These are phyloP conservation scores for Sophora flavescens DNA, from an alignment of 306 rosid genomes.

Conservation along the genomic window DNA sequence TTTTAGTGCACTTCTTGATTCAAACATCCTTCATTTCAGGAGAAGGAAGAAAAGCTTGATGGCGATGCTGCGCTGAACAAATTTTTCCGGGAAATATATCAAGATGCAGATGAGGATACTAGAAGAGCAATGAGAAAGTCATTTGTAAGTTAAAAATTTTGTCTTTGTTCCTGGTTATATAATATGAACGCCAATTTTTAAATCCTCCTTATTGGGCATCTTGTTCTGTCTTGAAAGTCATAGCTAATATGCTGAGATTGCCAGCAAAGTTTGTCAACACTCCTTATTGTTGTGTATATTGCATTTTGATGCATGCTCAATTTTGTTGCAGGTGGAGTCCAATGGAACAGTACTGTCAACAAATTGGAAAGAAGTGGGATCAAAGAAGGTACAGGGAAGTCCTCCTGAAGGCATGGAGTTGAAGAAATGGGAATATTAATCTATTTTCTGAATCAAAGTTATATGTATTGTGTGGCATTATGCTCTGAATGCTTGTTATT, in stretches of 20 bases:
- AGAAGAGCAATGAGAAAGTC: slow-evolving; percentile 94
- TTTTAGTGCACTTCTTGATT: slow-evolving; percentile 15
- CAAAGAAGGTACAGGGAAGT: slow-evolving; percentile 93
- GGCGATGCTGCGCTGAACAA: slow-evolving; percentile 97
- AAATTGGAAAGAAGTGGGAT: slow-evolving; percentile 97
- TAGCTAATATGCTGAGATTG: neutral
- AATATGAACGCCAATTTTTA: neutral
- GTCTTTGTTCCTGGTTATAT: neutral
- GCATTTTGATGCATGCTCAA: neutral
- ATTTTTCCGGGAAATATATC: slow-evolving; percentile 85
- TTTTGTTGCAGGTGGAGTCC: slow-evolving; percentile 71
- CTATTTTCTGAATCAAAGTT: neutral
- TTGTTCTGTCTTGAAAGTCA: neutral
- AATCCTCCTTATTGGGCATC: neutral
- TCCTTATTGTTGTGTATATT: neutral
- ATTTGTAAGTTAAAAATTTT: slow-evolving; percentile 64
- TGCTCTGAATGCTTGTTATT: slow-evolving; percentile 42
- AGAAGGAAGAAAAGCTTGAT: slow-evolving; percentile 92
- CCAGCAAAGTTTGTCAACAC: neutral
- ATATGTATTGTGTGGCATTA: slow-evolving; percentile 19
- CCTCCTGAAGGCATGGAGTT: slow-evolving; percentile 98
- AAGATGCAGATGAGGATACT: slow-evolving; percentile 95
- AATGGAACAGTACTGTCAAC: slow-evolving; percentile 95
- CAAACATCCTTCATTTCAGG: slow-evolving; percentile 58
- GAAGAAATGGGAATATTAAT: slow-evolving; percentile 84